Evolutionary conservation across 2,329 filamentous ascomycete species (phyloP), one percentile per base, ranked within the genome.

Genomic region (Trichoderma semiorbis): DNA sequence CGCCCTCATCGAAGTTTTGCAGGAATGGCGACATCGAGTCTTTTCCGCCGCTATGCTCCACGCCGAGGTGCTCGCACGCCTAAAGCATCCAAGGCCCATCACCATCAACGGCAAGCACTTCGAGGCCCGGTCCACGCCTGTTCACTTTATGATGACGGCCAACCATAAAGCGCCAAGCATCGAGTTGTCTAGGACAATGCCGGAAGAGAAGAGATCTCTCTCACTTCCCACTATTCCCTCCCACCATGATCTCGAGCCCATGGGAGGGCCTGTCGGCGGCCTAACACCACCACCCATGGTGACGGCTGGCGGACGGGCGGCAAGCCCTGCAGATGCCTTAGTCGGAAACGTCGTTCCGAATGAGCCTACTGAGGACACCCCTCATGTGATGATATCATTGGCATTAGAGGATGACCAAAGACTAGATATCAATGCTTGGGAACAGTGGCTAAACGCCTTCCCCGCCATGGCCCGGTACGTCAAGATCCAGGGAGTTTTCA

Each of bases 131-230:
- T 87, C 87, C 2, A 89, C 88, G 0, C 87, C 88, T 0, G 86
- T 89, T 5, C 88, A 90, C 75, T 89, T 89, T 75, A 89, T 89
- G 86, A 89, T 89, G 87, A 89, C 88, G 2, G 83, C 86, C 21
- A 88, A 89, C 72, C 87, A 89, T 76, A 87, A 83, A 72, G 86
- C 86, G 1, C 86, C 86, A 0, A 89, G 87, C 70, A 89, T 90
- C 57, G 87, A 89, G 76, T 78, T 89, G 43, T 84, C 84, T 7
- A 82, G 83, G 28, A 78, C 77, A 53, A 71, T 75, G 2, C 74
- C 75, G n/a, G 71, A 71, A 39, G 78, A 80, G 26, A 73, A 75
- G 36, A 43, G 71, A 32, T 65, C 71, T 36, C 66, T 65, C 11
- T 6, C 82, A 14, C 74, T 74, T 21, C 73, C 78, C 7, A 74